Evolutionary conservation across 108 stramenopile genomes (phyloP).

Genomic region (Conticribra weissflogii): DNA sequence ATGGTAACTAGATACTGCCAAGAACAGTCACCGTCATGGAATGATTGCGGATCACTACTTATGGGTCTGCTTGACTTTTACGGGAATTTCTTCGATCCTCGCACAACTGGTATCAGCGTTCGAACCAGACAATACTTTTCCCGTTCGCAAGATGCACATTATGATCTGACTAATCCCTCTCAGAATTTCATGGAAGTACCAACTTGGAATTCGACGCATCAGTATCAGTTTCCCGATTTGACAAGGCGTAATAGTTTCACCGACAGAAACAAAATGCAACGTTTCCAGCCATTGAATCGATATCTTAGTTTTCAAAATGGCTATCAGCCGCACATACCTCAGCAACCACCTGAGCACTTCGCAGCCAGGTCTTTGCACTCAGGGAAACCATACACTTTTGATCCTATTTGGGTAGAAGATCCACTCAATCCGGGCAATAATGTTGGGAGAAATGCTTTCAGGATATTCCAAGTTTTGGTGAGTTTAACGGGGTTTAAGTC

Average conservation of each 20-base stretch:
- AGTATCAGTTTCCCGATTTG: slow-evolving; percentile 38
- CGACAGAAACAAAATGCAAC: slow-evolving; percentile 35
- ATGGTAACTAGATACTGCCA: slow-evolving; percentile 91
- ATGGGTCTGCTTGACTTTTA: slow-evolving; percentile 94
- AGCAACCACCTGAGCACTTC: slow-evolving; percentile 1
- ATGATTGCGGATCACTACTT: slow-evolving; percentile 89
- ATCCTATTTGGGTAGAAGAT: slow-evolving; percentile 95
- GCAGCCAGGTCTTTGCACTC: slow-evolving; percentile 23
- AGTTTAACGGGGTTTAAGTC: background rate
- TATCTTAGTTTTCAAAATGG: slow-evolving; percentile 31
- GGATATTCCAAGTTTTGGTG: slow-evolving; percentile 80
- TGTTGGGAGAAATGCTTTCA: slow-evolving; percentile 93
- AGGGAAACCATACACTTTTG: slow-evolving; percentile 75
- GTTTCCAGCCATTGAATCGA: slow-evolving; percentile 35
- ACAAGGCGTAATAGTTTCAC: slow-evolving; percentile 54
- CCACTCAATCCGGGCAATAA: slow-evolving; percentile 89
- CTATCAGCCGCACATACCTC: slow-evolving; percentile 14
- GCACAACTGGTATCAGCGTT: slow-evolving; percentile 85
- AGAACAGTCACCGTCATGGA: slow-evolving; percentile 74
- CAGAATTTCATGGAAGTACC: slow-evolving; percentile 8
- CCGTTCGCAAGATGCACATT: slow-evolving; percentile 54
- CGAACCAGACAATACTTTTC: slow-evolving; percentile 72
- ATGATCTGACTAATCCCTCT: background rate
- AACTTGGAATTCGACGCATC: slow-evolving; percentile 13
- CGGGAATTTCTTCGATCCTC: slow-evolving; percentile 92